Evolutionary conservation across 208 protist genomes (phyloP).

Genomic region (Balamuthia mandrillaris): DNA sequence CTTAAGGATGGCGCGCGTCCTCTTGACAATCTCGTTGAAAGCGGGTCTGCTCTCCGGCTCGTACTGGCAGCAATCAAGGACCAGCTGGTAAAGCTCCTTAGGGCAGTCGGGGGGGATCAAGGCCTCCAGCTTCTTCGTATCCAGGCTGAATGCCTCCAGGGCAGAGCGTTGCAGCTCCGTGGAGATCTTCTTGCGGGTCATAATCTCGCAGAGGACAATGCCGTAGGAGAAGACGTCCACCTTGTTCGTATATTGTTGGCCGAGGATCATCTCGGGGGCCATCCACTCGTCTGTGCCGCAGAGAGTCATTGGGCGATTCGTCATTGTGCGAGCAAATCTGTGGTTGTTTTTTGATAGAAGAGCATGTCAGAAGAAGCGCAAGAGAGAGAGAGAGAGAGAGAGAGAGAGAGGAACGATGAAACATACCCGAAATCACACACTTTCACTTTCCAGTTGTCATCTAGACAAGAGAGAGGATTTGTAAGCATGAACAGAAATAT

Average conservation of each 20-base stretch:
- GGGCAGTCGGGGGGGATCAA: conserved; percentile 6
- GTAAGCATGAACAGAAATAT: neutral
- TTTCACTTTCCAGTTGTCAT: conserved; percentile 10
- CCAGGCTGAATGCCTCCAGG: neutral
- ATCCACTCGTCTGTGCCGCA: conserved; percentile 46
- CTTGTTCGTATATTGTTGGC: conserved; percentile 12
- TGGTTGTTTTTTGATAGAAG: neutral
- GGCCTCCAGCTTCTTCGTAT: neutral
- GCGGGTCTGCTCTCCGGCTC: neutral
- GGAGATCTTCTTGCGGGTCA: conserved; percentile 17
- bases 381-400: neutral
- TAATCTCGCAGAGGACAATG: conserved; percentile 29
- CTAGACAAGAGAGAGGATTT: neutral
- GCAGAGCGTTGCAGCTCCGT: neutral
- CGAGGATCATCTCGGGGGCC: conserved; percentile 35
- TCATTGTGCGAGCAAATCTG: neutral
- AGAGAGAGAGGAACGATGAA: neutral
- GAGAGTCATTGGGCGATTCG: conserved; percentile 19
- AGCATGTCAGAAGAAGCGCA: neutral
- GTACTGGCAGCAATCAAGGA: neutral
- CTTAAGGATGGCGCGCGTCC: neutral
- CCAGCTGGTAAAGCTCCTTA: neutral
- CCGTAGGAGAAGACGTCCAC: conserved; percentile 39
- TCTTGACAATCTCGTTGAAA: neutral
- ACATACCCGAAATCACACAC: conserved; percentile 21